Evolutionary conservation across 2,329 filamentous ascomycete genomes (phyloP), one percentile per base, ranked within the genome.

Genomic region (Ophiostoma triangulosporum): DNA sequence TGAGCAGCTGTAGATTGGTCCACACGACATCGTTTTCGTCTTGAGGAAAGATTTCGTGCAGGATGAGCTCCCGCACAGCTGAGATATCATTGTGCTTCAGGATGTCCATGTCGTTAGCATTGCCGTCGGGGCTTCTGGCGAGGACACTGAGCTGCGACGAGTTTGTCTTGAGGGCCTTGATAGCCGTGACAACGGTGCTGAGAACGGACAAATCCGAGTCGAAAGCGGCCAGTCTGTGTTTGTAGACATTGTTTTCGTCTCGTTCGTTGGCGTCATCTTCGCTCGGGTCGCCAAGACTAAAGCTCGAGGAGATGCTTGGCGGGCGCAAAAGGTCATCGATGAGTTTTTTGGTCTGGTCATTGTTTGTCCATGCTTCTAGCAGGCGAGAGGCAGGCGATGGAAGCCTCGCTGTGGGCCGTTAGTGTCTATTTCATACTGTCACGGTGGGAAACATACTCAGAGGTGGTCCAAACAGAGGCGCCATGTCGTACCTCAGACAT

Each of bases 331-430:
- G 54, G 22, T 40, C 20, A 5, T 51, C 40, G 6, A 59, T 17
- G 1, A 57, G 54, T 4, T 52, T 52, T 17, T 46, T 35, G 5
- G 54, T 57, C 3, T 56, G 52, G 7, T 50, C 15, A 36, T 55
- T 35, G 48, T 29, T 55, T 1, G 54, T 57, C 58, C 58, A 60
- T 15, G 53, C 58, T 32, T 60, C 57, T 4, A 59, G 53, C 0
- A 60, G 56, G 4, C 43, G 26, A 1, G 56, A 38, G 2, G 57
- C 52, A 1, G 56, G 57, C 2, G 57, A 57, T 0, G 58, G 57
- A 3, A 56, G 45, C 4, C 51, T 49, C 12, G 43, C 58, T 60
- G 51, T 22, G 12, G 12, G 27, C 8, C 15, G 27, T 15, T 24
- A 45, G 43, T 43, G 17, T 11, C 36, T 22, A 14, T 0, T 3